A percentile compares a stretch with the other conserved stretches of the same genome.
phyloP scores from a whole-genome alignment of 1,284 basidiomycete genomes.

The Mrakiaceae sp. region DNA sequence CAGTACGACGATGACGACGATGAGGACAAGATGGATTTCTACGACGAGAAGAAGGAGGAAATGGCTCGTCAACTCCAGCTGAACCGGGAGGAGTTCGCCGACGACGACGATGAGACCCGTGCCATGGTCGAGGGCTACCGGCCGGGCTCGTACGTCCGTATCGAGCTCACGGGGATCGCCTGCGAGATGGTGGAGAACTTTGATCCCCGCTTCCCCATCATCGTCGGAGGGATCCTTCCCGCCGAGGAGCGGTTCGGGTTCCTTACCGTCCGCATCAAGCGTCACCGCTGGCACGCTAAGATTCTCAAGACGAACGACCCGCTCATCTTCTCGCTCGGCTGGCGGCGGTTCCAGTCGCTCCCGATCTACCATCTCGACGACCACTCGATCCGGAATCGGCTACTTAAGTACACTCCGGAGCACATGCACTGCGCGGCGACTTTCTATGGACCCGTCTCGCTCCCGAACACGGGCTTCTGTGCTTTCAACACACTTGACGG shows the following conservation, averaged over 20 bases:
- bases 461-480: constrained; percentile 95
- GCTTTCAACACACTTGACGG: constrained; percentile 79
- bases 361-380: constrained; percentile 96
- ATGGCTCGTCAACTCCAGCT: constrained; percentile 73
- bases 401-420: constrained; percentile 99
- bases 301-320: constrained; percentile 98
- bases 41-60: constrained; percentile 83
- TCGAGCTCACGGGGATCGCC: constrained; percentile 74
- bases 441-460: constrained; percentile 81
- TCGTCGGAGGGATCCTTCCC: constrained; percentile 84
- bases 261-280: constrained; percentile 89
- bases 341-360: constrained; percentile 89
- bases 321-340: constrained; percentile 86
- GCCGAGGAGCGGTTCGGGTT: constrained; percentile 88
- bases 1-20: constrained; percentile 89
- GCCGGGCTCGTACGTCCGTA: constrained; percentile 86
- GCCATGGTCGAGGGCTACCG: constrained; percentile 79
- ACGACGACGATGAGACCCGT: constrained; percentile 64
- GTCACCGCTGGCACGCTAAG: constrained; percentile 85
- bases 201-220: constrained; percentile 77
- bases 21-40: constrained; percentile 64
- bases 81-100: constrained; percentile 77
- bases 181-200: constrained; percentile 91
- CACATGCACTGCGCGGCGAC: constrained; percentile 99
- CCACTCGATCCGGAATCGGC: constrained; percentile 91